Base-by-base conservation (phyloP, 176 grass and related monocot genomes). In the Alopecurus myosuroides region DNA sequence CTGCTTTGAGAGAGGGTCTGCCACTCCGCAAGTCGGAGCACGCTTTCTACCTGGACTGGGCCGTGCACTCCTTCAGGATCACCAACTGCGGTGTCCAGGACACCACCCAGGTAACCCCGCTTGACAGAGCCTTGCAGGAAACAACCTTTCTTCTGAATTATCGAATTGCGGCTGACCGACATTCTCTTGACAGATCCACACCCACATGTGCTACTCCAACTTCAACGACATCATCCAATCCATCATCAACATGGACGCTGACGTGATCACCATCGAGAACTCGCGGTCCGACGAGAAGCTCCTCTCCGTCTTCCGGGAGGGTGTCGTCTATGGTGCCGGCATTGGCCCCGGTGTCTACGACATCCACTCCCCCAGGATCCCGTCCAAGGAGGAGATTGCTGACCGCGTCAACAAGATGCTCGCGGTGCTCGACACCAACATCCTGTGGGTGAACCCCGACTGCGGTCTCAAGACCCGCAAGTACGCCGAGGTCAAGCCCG, bases 121-220 rank as follows among this genome's bases (percentile, higher is more conserved):
- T 82, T 85, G 15, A 63, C 28, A 52, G 2, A 75, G 0, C n/a
- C 55, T 64, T 45, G 1, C 11, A 3, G 37, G 79, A 39, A 25
- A 2, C 22, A 9, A 35, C 26, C 48, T 63, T 55, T 55, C 15
- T 60, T 73, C 34, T 29, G 23, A 4, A 19, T 74, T 29, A 33
- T 50, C 17, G 1, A 39, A 74, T 74, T 56, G 13, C 34, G 36
- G 37, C 84, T 73, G 46, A 85, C 19, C 19, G 14, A 13, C 22
- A 34, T 22, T 79, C 46, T 86, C 12, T 70, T n/a, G 25, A 66
- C 81, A 97, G 94, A 97, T 97, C 81, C 94, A 97, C 92, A 97
- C 94, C 71, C 94, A 97, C 86, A 97, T 97, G 94, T 97, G 94
- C 94, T 97, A 97, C 84, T 97, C 94, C 18, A 94, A 97, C 86